Base-by-base conservation (phyloP, 2,329 filamentous ascomycete genomes). In the Neopestalotiopsis rosae region DNA sequence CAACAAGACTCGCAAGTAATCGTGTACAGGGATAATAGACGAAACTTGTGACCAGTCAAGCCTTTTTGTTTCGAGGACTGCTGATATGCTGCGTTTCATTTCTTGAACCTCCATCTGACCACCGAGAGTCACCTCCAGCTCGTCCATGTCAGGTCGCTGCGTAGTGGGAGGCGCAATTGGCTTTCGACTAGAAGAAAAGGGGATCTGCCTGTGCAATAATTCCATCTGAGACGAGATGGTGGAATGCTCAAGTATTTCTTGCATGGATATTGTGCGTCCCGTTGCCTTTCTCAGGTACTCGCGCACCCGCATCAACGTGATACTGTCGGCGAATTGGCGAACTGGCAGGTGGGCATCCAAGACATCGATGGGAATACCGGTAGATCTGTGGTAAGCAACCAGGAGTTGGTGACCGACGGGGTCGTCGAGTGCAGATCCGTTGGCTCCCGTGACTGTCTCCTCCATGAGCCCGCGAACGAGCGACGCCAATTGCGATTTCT, bases 1-100 rank as follows among this genome's bases (percentile, higher is more conserved):
- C 32, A 66, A 5, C n/a, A 66, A 4, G 20, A 66, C 34, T 14
- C 59, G 65, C 56, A 66, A 40, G 20, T 66, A 66, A 42, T 66
- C 65, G 6, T 66, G 65, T 10, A 42, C 5, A 17, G 65, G 65
- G 30, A 66, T 59, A 20, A 66, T 52, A 1, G 65, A 40, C 9
- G 34, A 52, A 6, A 66, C 65, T 20, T 66, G 52, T 4, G 17
- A 10, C 28, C 58, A 61, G 28, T 38, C 34, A 10, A 61, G 30
- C 58, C 30, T 13, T 40, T 61, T 61, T 4, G 58, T 30, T 38
- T 61, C 28, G 1, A 61, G 17, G 12, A 61, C 30, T 2, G 17
- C 4, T 1, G 58, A 61, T 34, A 61, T 40, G 1, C 12, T 10
- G 30, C 24, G 58, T 1, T 34, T 32, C 13, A 61, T 30, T 32